A percentile compares a stretch with the other conserved stretches of the same genome.
Conservation (phyloP, 306 rosid genomes). For the Trifolium pratense region DNA sequence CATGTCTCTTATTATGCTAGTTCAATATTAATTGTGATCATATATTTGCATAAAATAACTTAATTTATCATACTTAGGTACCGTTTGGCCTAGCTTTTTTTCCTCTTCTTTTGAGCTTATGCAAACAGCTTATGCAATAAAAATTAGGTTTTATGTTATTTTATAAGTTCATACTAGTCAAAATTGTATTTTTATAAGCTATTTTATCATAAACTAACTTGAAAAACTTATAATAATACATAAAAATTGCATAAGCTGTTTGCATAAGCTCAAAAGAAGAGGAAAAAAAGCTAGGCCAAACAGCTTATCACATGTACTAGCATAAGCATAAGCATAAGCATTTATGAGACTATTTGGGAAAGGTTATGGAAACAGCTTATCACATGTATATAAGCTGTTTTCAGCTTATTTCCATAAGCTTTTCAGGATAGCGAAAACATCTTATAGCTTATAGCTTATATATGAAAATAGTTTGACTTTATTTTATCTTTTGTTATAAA, state of each 20-base stretch:
- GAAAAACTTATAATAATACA: too few relatives aligned
- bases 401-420: background rate
- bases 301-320: too few relatives aligned
- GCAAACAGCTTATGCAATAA: too few relatives aligned
- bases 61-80: conserved; percentile 21
- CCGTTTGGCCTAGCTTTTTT: too few relatives aligned
- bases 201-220: background rate
- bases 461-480: background rate
- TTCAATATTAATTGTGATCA: conserved; percentile 25
- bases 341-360: background rate
- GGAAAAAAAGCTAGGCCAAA: too few relatives aligned
- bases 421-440: background rate
- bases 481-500: background rate
- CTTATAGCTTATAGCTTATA: background rate
- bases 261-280: too few relatives aligned
- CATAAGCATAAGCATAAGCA: too few relatives aligned
- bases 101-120: too few relatives aligned
- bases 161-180: too few relatives aligned
- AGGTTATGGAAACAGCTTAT: background rate
- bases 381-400: background rate
- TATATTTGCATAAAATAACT: conserved; percentile 11
- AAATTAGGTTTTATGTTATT: too few relatives aligned
- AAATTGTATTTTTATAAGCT: too few relatives aligned
- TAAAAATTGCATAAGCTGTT: too few relatives aligned
- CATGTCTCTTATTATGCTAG: background rate